Evolutionary conservation across 2,329 filamentous ascomycete species (phyloP).

Genomic region (Aspergillus melleus): DNA sequence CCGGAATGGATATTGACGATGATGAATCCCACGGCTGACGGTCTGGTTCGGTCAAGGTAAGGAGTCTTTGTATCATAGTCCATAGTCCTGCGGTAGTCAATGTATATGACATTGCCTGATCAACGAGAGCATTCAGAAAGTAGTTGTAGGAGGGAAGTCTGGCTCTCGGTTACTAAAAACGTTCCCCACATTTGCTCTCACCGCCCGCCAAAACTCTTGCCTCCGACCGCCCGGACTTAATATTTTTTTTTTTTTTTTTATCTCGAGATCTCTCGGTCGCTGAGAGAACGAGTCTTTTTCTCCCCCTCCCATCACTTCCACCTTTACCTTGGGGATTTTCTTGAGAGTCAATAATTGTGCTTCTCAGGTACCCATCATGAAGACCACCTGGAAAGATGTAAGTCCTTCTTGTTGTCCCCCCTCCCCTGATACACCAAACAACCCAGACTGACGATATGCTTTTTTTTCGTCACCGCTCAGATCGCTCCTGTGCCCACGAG

Average conservation of each 20-base stretch:
- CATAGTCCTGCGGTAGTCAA: slow-evolving; percentile 23
- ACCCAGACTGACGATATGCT: slow-evolving; percentile 25
- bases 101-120: slow-evolving; percentile 20
- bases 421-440: background rate
- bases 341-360: slow-evolving; percentile 26
- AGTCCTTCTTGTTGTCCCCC: slow-evolving; percentile 15
- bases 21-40: slow-evolving; percentile 20
- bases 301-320: slow-evolving; percentile 4
- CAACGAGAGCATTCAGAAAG: background rate
- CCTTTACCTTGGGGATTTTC: slow-evolving; percentile 9
- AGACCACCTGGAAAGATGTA: slow-evolving; percentile 61
- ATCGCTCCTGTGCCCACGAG: slow-evolving; percentile 87
- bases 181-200: slow-evolving; percentile 14
- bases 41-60: slow-evolving; percentile 19
- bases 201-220: slow-evolving; percentile 21
- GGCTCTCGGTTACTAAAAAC: slow-evolving; percentile 6
- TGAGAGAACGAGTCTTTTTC: slow-evolving; percentile 3
- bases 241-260: slow-evolving; percentile 13
- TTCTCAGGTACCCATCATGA: slow-evolving; percentile 48
- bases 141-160: too few species aligned
- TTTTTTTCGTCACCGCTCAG: slow-evolving; percentile 37
- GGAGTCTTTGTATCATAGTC: slow-evolving; percentile 21
- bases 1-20: slow-evolving; percentile 18
- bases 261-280: background rate
- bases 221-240: slow-evolving; percentile 16